Percentiles rank a stretch among this genome's conserved stretches.
Evolutionary conservation across 1,284 basidiomycete genomes (phyloP).

Genomic region (Austroboletus niveus): DNA sequence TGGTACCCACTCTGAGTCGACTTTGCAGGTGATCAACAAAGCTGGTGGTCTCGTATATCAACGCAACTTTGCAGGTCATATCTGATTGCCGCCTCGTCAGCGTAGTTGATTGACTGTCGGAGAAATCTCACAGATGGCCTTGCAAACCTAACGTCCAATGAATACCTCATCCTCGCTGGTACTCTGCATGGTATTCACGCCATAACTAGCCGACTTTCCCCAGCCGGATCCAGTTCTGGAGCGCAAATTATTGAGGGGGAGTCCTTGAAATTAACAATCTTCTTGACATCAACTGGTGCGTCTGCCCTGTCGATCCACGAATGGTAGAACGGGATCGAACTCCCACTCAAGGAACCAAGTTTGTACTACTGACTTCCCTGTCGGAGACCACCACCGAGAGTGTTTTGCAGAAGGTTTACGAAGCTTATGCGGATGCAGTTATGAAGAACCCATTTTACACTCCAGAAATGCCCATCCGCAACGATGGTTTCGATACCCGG

Average conservation of each 20-base stretch:
- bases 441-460: conserved; percentile 99
- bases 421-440: conserved; percentile 88
- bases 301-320: conserved; percentile 7
- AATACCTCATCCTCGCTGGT: conserved; percentile 94
- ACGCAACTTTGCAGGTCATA: conserved; percentile 81
- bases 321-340: conserved; percentile 1
- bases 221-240: conserved; percentile 79
- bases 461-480: conserved; percentile 97
- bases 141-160: conserved; percentile 88
- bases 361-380: conserved; percentile 85
- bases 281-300: conserved; percentile 91
- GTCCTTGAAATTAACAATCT: conserved; percentile 86
- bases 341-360: conserved; percentile 81
- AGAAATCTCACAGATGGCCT: conserved; percentile 66
- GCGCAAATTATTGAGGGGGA: conserved; percentile 94
- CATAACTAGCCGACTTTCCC: conserved; percentile 90
- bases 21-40: conserved; percentile 90
- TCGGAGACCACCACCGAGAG: conserved; percentile 73
- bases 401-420: conserved; percentile 81
- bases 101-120: conserved; percentile 9
- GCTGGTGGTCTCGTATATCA: conserved; percentile 97
- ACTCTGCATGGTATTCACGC: conserved; percentile 98
- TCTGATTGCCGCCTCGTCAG: not conserved
- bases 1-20: conserved; percentile 1
- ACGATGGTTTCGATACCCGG: conserved; percentile 82